Conservation (phyloP, 2,329 filamentous ascomycete genomes). For the Hymenoscyphus repandus region DNA sequence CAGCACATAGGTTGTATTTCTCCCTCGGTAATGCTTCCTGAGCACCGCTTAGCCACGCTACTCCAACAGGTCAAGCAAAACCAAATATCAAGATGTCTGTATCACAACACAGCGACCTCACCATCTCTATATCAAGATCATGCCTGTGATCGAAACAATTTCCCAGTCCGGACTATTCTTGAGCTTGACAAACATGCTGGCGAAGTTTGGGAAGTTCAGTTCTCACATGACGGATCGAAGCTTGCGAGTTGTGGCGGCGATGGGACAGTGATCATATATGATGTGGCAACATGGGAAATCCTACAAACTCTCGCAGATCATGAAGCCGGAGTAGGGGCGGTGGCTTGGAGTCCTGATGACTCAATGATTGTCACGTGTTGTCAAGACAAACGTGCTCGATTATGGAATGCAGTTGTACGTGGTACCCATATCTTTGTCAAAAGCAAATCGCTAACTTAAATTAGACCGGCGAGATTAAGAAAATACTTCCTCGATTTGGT, state of each 20-base stretch:
- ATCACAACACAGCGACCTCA: slow-evolving; percentile 74
- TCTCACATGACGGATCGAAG: slow-evolving; percentile 79
- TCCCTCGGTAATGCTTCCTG: slow-evolving; percentile 93
- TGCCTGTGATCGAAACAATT: slow-evolving; percentile 70
- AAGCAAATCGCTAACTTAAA: slow-evolving; percentile 14
- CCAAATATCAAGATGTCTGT: slow-evolving; percentile 79
- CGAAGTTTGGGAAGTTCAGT: slow-evolving; percentile 88
- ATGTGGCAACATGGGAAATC: slow-evolving; percentile 64
- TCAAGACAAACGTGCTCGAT: slow-evolving; percentile 63
- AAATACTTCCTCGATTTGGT: slow-evolving; percentile 63
- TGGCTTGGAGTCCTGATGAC: slow-evolving; percentile 92
- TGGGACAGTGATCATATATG: slow-evolving; percentile 73
- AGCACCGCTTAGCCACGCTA: slow-evolving; percentile 77
- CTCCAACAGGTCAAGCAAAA: slow-evolving; percentile 77
- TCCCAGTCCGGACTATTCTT: slow-evolving; percentile 66
- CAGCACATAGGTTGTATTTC: slow-evolving; percentile 70
- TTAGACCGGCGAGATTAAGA: slow-evolving; percentile 59
- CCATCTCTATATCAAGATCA: slow-evolving; percentile 91
- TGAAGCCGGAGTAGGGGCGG: slow-evolving; percentile 65
- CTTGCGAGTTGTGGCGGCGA: slow-evolving; percentile 80
- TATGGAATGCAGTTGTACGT: slow-evolving; percentile 70
- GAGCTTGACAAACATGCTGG: slow-evolving; percentile 70
- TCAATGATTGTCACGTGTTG: slow-evolving; percentile 79
- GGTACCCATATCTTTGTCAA: background rate
- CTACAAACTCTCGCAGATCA: slow-evolving; percentile 61